phyloP scores from a whole-genome alignment of 176 grass and related monocot genomes.

The Paspalum vaginatum region DNA sequence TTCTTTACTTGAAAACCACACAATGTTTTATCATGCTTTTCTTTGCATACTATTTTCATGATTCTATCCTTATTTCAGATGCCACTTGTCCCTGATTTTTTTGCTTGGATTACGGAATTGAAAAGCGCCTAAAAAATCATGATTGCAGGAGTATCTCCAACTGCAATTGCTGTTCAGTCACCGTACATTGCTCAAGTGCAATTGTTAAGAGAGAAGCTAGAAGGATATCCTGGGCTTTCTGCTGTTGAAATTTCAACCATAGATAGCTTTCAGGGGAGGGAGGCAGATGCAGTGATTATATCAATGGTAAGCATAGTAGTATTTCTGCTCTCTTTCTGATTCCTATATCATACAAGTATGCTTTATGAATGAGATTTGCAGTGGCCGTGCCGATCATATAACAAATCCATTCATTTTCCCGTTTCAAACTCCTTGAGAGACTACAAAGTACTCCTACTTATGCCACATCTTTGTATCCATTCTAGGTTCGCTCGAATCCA shows the following conservation, averaged over 20 bases:
- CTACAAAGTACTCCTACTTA: conserved; percentile 20
- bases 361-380: conserved; percentile 17
- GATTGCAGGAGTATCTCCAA: conserved; percentile 71
- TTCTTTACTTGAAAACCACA: conserved; percentile 13
- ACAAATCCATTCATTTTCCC: conserved; percentile 7
- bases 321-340: conserved; percentile 23
- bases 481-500: conserved; percentile 87
- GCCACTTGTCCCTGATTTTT: background rate
- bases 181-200: conserved; percentile 99
- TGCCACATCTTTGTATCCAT: conserved; percentile 1
- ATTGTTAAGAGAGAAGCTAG: conserved; percentile 76
- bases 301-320: conserved; percentile 66
- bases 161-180: conserved; percentile 77
- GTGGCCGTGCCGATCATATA: background rate
- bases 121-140: conserved; percentile 28
- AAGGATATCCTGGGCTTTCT: conserved; percentile 73
- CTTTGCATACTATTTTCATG: background rate
- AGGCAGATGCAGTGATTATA: conserved; percentile 92
- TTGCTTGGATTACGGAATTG: conserved; percentile 38
- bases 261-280: conserved; percentile 96
- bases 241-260: conserved; percentile 84
- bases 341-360: background rate
- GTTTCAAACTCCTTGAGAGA: conserved; percentile 23
- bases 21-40: background rate
- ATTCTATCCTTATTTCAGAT: conserved; percentile 22